phyloP scores from a whole-genome alignment of 1,139 yeast genomes.

The Suhomyces anneliseae region DNA sequence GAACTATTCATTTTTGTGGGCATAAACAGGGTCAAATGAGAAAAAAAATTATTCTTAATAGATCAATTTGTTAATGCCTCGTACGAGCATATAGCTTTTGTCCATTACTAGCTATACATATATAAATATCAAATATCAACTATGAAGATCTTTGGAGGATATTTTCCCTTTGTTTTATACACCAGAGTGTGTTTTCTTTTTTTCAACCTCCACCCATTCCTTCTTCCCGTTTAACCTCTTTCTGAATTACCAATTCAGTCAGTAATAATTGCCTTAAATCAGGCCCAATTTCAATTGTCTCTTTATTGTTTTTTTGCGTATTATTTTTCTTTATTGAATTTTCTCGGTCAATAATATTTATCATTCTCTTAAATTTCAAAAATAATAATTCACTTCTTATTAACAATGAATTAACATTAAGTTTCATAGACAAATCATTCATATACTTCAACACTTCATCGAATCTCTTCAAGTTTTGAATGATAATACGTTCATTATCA shows the following conservation, averaged over 20 bases:
- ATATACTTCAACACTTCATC: slow-evolving; percentile 92
- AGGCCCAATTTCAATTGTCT: slow-evolving; percentile 31
- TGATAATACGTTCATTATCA: slow-evolving; percentile 77
- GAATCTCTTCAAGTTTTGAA: slow-evolving; percentile 69
- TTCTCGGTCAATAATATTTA: slow-evolving; percentile 71
- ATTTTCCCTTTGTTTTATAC: not conserved
- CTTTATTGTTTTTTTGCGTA: slow-evolving; percentile 6
- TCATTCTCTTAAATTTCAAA: slow-evolving; percentile 73
- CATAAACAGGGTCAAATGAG: no score
- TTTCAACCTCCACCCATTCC: slow-evolving; percentile 47
- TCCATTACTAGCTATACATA: no score
- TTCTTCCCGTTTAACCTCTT: slow-evolving; percentile 57
- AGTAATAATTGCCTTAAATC: slow-evolving; percentile 62
- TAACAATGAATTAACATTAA: slow-evolving; percentile 72
- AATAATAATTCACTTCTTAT: slow-evolving; percentile 82
- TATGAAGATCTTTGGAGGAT: not conserved
- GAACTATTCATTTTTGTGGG: no score
- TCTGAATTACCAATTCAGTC: slow-evolving; percentile 60
- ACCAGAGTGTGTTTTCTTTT: not conserved
- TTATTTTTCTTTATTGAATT: slow-evolving; percentile 26
- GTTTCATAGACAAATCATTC: slow-evolving; percentile 80
- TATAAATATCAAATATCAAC: no score
- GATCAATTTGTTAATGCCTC: no score
- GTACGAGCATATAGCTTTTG: no score
- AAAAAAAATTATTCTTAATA: no score